A percentile compares a stretch with the other conserved stretches of the same genome.
These are phyloP conservation scores for Furcasterigmium sp. DNA, from an alignment of 2,329 filamentous ascomycete genomes.

Conservation along the genomic window DNA sequence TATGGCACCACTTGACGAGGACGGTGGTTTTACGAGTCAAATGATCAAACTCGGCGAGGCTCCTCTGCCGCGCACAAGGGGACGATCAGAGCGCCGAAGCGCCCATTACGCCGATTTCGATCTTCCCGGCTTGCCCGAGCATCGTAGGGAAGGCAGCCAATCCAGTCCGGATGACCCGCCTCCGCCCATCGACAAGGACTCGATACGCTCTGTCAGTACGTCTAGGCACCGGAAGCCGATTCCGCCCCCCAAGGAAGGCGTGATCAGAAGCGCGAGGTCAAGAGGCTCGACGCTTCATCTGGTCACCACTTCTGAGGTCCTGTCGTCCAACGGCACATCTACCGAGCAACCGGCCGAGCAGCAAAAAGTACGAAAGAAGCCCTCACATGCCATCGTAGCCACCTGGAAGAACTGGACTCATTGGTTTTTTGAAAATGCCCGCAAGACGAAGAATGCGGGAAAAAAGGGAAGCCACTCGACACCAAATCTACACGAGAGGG, in stretches of 20 bases:
- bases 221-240: constrained; percentile 70
- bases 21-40: constrained; percentile 50
- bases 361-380: constrained; percentile 49
- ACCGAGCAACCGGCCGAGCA: constrained; percentile 19
- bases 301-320: constrained; percentile 59
- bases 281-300: constrained; percentile 83
- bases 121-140: constrained; percentile 71
- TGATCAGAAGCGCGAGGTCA: constrained; percentile 62
- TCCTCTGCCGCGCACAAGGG: constrained; percentile 61
- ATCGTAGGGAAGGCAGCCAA: constrained; percentile 35
- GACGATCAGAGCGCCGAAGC: constrained; percentile 72
- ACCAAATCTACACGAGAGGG: constrained; percentile 51
- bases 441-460: constrained; percentile 42
- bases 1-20: constrained; percentile 76
- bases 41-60: constrained; percentile 37
- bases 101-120: constrained; percentile 63
- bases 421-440: constrained; percentile 56
- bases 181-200: constrained; percentile 74
- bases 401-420: constrained; percentile 62
- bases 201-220: constrained; percentile 69
- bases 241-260: constrained; percentile 80
- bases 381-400: constrained; percentile 52
- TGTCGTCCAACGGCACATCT: constrained; percentile 25
- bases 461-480: constrained; percentile 52
- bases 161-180: constrained; percentile 48